These are phyloP conservation scores for Primulina huaijiensis DNA, from an alignment of 257 asterid genomes.

Conservation along the genomic window DNA sequence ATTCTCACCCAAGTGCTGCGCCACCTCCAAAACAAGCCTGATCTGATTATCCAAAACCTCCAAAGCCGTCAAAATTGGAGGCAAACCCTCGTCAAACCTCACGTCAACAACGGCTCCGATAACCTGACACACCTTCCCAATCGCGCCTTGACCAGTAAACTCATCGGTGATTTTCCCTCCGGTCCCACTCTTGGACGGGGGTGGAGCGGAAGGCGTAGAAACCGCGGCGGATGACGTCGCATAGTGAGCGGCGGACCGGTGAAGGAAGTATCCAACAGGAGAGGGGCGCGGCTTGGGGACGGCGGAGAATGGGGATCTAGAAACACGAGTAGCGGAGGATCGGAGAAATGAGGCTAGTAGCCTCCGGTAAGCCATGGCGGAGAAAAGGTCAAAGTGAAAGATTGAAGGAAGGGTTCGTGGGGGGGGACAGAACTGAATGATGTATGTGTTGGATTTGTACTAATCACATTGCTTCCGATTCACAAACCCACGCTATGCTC, in stretches of 20 bases:
- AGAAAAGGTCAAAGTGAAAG: no score
- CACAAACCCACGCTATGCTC: no score
- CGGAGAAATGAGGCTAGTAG: slow-evolving; percentile 49
- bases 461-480: no score
- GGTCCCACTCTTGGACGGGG: slow-evolving; percentile 37
- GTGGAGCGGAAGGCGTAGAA: slow-evolving; percentile 22
- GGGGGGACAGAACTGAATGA: no score
- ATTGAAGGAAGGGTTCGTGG: no score
- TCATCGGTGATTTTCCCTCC: slow-evolving; percentile 75
- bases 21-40: slow-evolving; percentile 85
- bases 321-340: slow-evolving; percentile 36
- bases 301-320: slow-evolving; percentile 42
- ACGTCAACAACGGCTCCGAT: slow-evolving; percentile 96
- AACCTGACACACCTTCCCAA: slow-evolving; percentile 83
- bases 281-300: slow-evolving; percentile 45
- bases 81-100: slow-evolving; percentile 75
- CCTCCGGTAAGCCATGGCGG: slow-evolving; percentile 54
- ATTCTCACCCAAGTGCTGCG: slow-evolving; percentile 86
- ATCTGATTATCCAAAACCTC: slow-evolving; percentile 90
- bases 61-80: slow-evolving; percentile 84
- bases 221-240: slow-evolving; percentile 38
- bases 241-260: slow-evolving; percentile 60
- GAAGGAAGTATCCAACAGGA: slow-evolving; percentile 64
- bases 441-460: no score
- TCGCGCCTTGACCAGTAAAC: slow-evolving; percentile 67